Conservation (phyloP, 805 yeast genomes). For the Cyberlindnera maritima region DNA sequence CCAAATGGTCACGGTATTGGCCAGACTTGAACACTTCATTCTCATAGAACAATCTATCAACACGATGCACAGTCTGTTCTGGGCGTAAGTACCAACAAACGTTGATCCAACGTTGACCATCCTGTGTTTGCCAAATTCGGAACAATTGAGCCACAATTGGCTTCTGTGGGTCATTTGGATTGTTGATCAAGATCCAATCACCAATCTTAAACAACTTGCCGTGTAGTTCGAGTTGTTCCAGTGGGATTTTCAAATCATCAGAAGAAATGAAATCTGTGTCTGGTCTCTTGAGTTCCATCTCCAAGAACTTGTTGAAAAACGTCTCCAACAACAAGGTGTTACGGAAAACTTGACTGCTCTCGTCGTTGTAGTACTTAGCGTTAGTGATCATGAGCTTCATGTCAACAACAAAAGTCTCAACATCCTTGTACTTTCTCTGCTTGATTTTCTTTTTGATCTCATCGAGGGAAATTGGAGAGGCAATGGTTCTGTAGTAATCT, state of each 20-base stretch:
- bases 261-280: slow-evolving; percentile 69
- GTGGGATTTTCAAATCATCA: slow-evolving; percentile 64
- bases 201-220: slow-evolving; percentile 82
- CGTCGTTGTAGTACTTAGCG: slow-evolving; percentile 62
- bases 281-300: slow-evolving; percentile 73
- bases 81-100: slow-evolving; percentile 98
- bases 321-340: slow-evolving; percentile 65
- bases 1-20: slow-evolving; percentile 91
- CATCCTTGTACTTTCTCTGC: slow-evolving; percentile 74
- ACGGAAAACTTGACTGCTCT: slow-evolving; percentile 53
- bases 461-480: slow-evolving; percentile 64
- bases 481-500: slow-evolving; percentile 45
- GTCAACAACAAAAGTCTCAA: slow-evolving; percentile 75
- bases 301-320: slow-evolving; percentile 53
- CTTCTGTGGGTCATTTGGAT: slow-evolving; percentile 82
- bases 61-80: slow-evolving; percentile 94
- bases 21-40: slow-evolving; percentile 97
- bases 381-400: slow-evolving; percentile 72
- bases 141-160: slow-evolving; percentile 95
- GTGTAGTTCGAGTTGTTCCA: slow-evolving; percentile 68
- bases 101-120: slow-evolving; percentile 83
- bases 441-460: slow-evolving; percentile 81
- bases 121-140: slow-evolving; percentile 83
- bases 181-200: slow-evolving; percentile 88
- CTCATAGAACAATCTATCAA: slow-evolving; percentile 83